Conservation (phyloP, 176 grass and related monocot genomes). For the Triticum dicoccoides region DNA sequence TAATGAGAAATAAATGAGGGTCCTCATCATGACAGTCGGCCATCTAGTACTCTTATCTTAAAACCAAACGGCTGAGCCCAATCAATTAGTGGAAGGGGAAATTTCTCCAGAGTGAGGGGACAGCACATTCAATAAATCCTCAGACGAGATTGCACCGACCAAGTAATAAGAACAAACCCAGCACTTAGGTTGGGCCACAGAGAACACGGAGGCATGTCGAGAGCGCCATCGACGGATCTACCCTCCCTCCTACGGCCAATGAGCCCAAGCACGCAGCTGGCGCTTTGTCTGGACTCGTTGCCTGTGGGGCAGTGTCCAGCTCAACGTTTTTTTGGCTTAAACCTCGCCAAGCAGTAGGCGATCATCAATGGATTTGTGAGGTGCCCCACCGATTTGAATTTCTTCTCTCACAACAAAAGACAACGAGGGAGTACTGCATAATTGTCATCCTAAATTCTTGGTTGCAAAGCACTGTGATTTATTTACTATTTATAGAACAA, state of each 20-base stretch:
- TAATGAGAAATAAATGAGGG: background rate
- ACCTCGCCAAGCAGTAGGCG: background rate
- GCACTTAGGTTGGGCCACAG: conserved; percentile 12
- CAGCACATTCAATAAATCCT: background rate
- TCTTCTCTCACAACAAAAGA: background rate
- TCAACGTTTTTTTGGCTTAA: conserved; percentile 11
- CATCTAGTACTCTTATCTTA: too few relatives aligned
- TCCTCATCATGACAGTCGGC: background rate
- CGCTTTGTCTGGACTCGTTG: background rate
- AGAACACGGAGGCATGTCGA: conserved; percentile 2
- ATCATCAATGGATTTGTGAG: background rate
- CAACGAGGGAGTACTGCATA: background rate
- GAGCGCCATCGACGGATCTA: background rate
- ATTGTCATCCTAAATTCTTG: background rate
- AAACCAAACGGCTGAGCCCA: too few relatives aligned
- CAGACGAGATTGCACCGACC: background rate
- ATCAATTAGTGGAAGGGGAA: background rate
- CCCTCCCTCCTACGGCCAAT: background rate
- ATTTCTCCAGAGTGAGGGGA: background rate
- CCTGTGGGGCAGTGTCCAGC: conserved; percentile 22
- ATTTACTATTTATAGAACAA: background rate
- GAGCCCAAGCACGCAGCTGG: conserved; percentile 16
- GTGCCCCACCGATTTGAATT: background rate
- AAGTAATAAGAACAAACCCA: background rate
- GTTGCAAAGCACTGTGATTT: background rate